Evolutionary conservation across 768 basidiomycete genomes (phyloP), one percentile per base, ranked within the genome.

Genomic region (Mycena crocata): DNA sequence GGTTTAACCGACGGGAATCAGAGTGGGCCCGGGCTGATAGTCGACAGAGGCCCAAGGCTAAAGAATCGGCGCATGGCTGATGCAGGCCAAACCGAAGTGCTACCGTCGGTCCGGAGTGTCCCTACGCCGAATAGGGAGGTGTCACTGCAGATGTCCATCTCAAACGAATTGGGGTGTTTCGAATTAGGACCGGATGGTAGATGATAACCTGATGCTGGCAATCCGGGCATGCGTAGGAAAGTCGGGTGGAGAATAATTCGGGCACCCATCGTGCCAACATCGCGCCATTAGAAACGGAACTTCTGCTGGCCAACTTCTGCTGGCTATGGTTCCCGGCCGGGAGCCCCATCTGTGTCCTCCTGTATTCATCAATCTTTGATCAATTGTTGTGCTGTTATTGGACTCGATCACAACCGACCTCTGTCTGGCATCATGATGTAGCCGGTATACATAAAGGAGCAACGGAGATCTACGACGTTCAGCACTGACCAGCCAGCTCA

Each of bases 351-450:
- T 63, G 66, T 55, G 61, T 26, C 24, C 50, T 42, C 26, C 46
- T 31, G 49, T 57, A 50, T 51, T 45, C 66, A 67, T 67, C 66
- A 63, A 67, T 67, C 66, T 67, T 58, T 40, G 56, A 67, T 67
- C 61, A 67, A 67, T 39, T 57, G 66, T 63, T 57, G 57, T 45
- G 37, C 65, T 66, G 52, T 67, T 62, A 46, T 54, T 67, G 34
- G 37, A 57, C 61, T 54, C 49, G 58, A 66, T 66, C 63, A 52
- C 21, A 55, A 42, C 52, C 52, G 50, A 30, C 40, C 12, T 51
- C 35, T 35, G 52, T 39, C 51, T 34, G 28, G 30, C 34, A 60
- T 60, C 60, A 48, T 59, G 64, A 66, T 66, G 32, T 28, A 42
- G 14, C 30, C 34, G 55, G 56, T 52, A 56, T 61, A 57, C 54